These are phyloP conservation scores for Coniosporium tulheliwenetii DNA, from an alignment of 2,329 filamentous ascomycete species.

Conservation along the genomic window DNA sequence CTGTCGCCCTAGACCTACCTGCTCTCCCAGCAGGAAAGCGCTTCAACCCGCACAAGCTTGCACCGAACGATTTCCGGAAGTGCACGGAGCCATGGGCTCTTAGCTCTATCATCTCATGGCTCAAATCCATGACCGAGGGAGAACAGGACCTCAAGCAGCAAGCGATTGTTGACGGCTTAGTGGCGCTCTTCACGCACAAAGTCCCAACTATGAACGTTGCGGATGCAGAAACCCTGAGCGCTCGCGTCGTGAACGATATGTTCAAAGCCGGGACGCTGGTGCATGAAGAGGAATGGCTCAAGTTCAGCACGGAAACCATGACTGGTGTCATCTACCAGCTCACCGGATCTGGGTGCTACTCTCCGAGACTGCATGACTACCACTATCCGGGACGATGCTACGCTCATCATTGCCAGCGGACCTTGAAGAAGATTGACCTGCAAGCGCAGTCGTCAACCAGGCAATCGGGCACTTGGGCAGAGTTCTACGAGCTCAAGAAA, in stretches of 20 bases:
- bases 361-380: conserved; percentile 62
- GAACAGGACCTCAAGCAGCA: conserved; percentile 77
- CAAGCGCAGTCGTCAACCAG: conserved; percentile 55
- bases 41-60: conserved; percentile 75
- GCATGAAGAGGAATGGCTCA: conserved; percentile 94
- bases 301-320: conserved; percentile 65
- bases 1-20: conserved; percentile 64
- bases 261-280: conserved; percentile 61
- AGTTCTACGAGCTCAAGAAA: conserved; percentile 72
- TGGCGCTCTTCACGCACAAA: conserved; percentile 82
- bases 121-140: conserved; percentile 78
- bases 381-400: conserved; percentile 66
- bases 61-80: conserved; percentile 62
- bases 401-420: conserved; percentile 83
- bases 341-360: conserved; percentile 82
- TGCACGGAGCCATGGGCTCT: conserved; percentile 88
- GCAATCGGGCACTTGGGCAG: conserved; percentile 64
- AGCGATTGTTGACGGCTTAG: conserved; percentile 72
- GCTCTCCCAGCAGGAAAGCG: conserved; percentile 65
- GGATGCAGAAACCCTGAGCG: conserved; percentile 77
- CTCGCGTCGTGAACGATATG: conserved; percentile 66
- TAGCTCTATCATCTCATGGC: conserved; percentile 73
- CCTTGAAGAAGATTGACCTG: conserved; percentile 84
- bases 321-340: conserved; percentile 89
- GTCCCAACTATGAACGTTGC: conserved; percentile 98